Conservation (phyloP, 768 basidiomycete genomes). For the Kwoniella sp. region DNA sequence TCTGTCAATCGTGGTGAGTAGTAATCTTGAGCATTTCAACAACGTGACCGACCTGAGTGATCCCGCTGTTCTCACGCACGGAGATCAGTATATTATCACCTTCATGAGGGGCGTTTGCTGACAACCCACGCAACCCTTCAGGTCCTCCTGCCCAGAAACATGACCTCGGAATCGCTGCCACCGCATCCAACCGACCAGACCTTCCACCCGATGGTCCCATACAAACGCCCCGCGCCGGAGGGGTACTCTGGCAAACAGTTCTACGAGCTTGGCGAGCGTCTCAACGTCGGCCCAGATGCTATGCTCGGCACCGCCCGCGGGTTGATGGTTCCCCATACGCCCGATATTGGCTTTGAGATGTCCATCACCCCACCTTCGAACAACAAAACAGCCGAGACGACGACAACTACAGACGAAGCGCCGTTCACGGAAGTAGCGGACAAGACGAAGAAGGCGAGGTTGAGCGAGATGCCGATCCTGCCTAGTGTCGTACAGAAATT, state of each 20-base stretch:
- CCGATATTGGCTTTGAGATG: conserved; percentile 13
- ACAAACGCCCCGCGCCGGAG: conserved; percentile 25
- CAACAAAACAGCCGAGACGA: not conserved
- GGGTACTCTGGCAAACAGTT: conserved; percentile 21
- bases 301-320: conserved; percentile 7
- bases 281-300: conserved; percentile 38
- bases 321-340: not conserved
- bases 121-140: conserved; percentile 5
- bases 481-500: conserved; percentile 30
- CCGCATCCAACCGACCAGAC: conserved; percentile 11
- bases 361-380: conserved; percentile 5
- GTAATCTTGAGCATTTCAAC: not conserved
- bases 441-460: conserved; percentile 13
- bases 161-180: conserved; percentile 39
- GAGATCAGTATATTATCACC: not conserved
- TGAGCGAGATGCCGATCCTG: conserved; percentile 22
- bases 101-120: not conserved
- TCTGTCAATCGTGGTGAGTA: conserved; percentile 36
- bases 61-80: too few relatives aligned
- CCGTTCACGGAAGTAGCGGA: conserved; percentile 30
- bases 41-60: too few relatives aligned
- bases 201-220: conserved; percentile 33
- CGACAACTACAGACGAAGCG: conserved; percentile 11
- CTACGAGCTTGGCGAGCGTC: conserved; percentile 37
- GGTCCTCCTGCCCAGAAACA: conserved; percentile 45